A percentile compares a stretch with the other conserved stretches of the same genome.
phyloP scores from a whole-genome alignment of 2,329 filamentous ascomycete species.

The Colletotrichum sp. region DNA sequence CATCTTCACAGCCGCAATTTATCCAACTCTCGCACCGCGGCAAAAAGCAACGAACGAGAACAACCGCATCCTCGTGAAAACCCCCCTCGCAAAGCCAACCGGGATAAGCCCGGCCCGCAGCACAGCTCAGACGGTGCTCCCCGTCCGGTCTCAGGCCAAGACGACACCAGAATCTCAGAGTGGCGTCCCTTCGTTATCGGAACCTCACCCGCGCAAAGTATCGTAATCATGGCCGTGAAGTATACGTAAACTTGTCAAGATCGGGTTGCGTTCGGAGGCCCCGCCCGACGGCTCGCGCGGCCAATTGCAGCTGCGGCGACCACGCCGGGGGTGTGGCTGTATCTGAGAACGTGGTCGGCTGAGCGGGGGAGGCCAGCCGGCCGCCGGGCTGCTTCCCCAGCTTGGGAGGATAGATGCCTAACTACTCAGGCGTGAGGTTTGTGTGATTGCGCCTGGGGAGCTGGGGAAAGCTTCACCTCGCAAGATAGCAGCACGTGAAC shows the following conservation, averaged over 20 bases:
- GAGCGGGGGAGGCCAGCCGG: background rate
- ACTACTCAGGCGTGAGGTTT: background rate
- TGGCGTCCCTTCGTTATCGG: background rate
- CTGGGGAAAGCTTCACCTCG: conserved; percentile 17
- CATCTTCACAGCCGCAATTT: background rate
- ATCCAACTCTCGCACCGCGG: background rate
- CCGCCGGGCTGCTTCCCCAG: background rate
- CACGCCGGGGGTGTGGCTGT: background rate
- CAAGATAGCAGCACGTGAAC: background rate
- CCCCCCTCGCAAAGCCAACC: background rate
- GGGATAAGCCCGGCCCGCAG: background rate
- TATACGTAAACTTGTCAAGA: background rate
- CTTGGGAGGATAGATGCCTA: background rate
- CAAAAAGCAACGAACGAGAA: background rate
- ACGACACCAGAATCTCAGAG: background rate
- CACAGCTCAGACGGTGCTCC: conserved; percentile 4
- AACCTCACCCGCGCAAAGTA: background rate
- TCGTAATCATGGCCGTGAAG: background rate
- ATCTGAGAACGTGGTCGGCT: background rate
- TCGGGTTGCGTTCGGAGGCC: conserved; percentile 7
- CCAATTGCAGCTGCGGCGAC: background rate
- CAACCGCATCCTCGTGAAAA: background rate
- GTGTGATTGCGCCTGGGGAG: background rate
- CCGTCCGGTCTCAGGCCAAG: conserved; percentile 1
- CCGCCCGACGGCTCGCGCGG: conserved; percentile 3